phyloP scores from a whole-genome alignment of 2,329 filamentous ascomycete genomes.

The Huntiella decipiens region DNA sequence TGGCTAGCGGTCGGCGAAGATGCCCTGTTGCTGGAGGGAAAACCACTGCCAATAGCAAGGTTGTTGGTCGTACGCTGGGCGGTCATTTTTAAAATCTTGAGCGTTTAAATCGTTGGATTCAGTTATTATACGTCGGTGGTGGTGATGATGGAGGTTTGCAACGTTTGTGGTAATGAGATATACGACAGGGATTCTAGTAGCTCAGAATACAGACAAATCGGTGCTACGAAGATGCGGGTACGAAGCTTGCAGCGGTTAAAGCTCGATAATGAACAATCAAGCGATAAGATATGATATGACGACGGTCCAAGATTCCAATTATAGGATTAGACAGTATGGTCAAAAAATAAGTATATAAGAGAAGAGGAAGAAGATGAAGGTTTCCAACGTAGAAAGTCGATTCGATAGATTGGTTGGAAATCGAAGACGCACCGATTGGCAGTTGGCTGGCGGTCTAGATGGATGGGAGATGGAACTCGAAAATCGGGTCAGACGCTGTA shows the following conservation, averaged over 20 bases:
- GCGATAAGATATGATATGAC: neutral
- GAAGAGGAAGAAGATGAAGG: neutral
- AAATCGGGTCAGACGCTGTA: too few species aligned
- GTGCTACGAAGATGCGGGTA: neutral
- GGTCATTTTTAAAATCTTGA: conserved; percentile 1
- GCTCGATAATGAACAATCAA: conserved; percentile 3
- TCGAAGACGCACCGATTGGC: too few species aligned
- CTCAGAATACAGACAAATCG: conserved; percentile 7
- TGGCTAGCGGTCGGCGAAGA: conserved; percentile 63
- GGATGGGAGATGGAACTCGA: too few species aligned
- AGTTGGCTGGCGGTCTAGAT: too few species aligned
- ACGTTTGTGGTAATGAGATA: neutral
- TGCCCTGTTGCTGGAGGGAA: conserved; percentile 50
- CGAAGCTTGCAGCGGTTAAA: conserved; percentile 4
- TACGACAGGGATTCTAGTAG: neutral
- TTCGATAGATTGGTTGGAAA: too few species aligned
- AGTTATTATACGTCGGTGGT: too few species aligned
- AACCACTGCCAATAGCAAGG: conserved; percentile 62
- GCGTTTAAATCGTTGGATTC: neutral
- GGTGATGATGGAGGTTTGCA: too few species aligned
- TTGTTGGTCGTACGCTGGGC: conserved; percentile 6
- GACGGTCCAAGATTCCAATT: too few species aligned
- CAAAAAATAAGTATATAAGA: neutral
- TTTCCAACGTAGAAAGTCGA: neutral
- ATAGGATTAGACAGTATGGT: neutral